Conservation (phyloP, 2,329 filamentous ascomycete genomes). For the Pseudogymnoascus sp. region DNA sequence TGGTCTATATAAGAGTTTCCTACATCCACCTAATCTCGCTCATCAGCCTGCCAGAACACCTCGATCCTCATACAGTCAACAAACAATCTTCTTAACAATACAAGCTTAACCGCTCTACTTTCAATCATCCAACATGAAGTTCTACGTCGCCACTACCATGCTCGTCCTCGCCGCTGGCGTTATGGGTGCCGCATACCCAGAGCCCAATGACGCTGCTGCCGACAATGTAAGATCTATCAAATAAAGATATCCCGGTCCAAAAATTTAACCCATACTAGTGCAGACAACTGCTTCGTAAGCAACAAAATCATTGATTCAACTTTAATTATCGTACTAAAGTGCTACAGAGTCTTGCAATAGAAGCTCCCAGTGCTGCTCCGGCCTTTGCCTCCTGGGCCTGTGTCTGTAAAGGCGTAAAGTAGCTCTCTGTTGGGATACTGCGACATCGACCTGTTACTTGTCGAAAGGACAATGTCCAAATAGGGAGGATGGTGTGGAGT, state of each 20-base stretch:
- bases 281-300: background rate
- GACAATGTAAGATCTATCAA: no score
- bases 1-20: background rate
- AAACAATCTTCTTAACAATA: background rate
- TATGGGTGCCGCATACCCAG: slow-evolving; percentile 42
- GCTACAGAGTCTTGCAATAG: background rate
- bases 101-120: background rate
- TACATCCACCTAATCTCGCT: background rate
- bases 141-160: slow-evolving; percentile 19
- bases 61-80: background rate
- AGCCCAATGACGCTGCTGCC: slow-evolving; percentile 40
- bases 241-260: no score
- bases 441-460: background rate
- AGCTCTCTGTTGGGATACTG: no score
- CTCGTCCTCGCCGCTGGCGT: slow-evolving; percentile 25
- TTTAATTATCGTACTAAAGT: no score
- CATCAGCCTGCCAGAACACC: background rate
- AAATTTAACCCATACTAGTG: background rate
- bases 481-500: no score
- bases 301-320: no score
- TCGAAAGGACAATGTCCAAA: no score
- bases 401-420: background rate
- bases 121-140: background rate
- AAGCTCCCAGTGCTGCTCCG: background rate
- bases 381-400: background rate